Percentiles rank a stretch among this genome's conserved stretches.
Conservation (phyloP, 2,329 filamentous ascomycete genomes). For the Diaporthe sp. region DNA sequence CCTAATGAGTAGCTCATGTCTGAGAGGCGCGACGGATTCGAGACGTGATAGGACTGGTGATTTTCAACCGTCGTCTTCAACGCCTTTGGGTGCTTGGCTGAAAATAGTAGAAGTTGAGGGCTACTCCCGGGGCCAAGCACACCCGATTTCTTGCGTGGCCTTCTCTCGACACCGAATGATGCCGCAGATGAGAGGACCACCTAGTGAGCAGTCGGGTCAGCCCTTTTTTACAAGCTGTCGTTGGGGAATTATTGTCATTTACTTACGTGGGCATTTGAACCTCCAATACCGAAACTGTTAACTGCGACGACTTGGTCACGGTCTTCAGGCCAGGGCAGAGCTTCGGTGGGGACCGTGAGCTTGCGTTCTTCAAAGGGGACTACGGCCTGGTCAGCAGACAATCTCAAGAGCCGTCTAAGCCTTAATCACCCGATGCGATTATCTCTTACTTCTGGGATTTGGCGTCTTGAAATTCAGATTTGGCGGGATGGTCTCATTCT, state of each 20-base stretch:
- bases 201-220: not conserved
- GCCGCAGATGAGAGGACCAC: not conserved
- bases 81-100: constrained; percentile 15
- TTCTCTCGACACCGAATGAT: not conserved
- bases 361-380: constrained; percentile 48
- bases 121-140: no score
- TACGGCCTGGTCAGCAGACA: not conserved
- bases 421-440: not conserved
- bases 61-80: not conserved
- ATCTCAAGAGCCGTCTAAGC: not conserved
- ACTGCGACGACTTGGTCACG: constrained; percentile 47
- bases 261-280: constrained; percentile 53
- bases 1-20: constrained; percentile 30
- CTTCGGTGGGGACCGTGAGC: constrained; percentile 49
- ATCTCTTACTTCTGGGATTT: constrained; percentile 48
- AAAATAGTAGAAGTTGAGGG: constrained; percentile 27
- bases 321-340: constrained; percentile 50
- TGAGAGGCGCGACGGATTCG: constrained; percentile 2
- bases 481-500: constrained; percentile 56
- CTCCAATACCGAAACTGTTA: constrained; percentile 55
- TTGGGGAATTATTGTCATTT: not conserved
- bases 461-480: constrained; percentile 54
- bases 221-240: not conserved
- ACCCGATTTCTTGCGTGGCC: not conserved
- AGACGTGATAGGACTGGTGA: not conserved